Base-by-base conservation (phyloP, 176 grass and related monocot genomes). In the Secale cereale region DNA sequence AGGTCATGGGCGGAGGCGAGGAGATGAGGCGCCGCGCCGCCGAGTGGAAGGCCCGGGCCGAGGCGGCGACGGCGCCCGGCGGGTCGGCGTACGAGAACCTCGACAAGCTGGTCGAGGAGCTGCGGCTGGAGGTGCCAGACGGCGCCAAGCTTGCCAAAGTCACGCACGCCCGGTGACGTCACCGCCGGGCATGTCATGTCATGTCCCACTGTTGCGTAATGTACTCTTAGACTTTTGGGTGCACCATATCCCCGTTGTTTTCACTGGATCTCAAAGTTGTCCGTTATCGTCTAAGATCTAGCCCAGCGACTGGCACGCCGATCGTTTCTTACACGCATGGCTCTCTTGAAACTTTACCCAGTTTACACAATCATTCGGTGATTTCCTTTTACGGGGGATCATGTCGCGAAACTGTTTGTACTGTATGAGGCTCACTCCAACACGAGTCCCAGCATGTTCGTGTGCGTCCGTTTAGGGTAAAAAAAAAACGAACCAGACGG, bases 11-110 rank as follows among this genome's bases (percentile, higher is more conserved):
- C 5, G 84, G 13, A 4, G 22, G 56, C 10, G 9, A 16, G 62
- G 63, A 81, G 17, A 85, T 79, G 83, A 48, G 70, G 54, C 80
- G 79, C 59, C 5, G 20, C 40, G 88, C 77, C 11, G 79, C 70
- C 10, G 15, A 5, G 40, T 81, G 86, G 86, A 88, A 81, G 67
- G 68, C 39, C 9, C 3, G 2, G 5, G 86, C 86, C 8, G 59
- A 77, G 78, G 64, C 79, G 1, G 86, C 86, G 12, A 80, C 82
- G 22, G 79, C n/a, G 40, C 25, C 66, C 0, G 86, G 68, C 1
- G 92, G 92, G 3, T 81, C 92, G 19, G 90, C 92, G 54, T 65
- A 31, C 50, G 30, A 31, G 1, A 78, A 13, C 82, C 78, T 91
- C 3, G 79, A 65, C 5, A 22, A 7, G 52, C 63, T 94, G 0